Evolutionary conservation across 768 basidiomycete genomes (phyloP).

Genomic region (Coprinopsis strossmayeri): DNA sequence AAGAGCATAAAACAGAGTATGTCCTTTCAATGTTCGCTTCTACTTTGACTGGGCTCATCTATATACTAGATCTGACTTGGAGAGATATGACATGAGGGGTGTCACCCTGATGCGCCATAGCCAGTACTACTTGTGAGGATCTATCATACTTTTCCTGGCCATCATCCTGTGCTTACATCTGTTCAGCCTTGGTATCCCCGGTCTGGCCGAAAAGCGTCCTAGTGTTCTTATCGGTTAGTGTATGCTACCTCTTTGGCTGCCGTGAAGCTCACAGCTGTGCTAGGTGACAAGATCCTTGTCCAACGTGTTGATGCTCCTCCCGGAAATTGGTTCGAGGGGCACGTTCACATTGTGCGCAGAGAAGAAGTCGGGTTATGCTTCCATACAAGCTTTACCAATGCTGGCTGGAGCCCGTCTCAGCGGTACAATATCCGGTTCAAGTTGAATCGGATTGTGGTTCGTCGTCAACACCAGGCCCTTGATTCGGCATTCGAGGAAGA

Average conservation of each 20-base stretch:
- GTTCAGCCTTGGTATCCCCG: conserved; percentile 26
- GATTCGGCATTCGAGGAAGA: conserved; percentile 36
- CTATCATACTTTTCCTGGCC: neutral
- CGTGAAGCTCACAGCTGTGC: neutral
- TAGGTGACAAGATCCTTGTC: conserved; percentile 52
- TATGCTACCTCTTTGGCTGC: neutral
- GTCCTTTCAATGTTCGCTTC: too few relatives aligned
- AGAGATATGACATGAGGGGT: conserved; percentile 28
- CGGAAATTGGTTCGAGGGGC: conserved; percentile 53
- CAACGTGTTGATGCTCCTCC: conserved; percentile 27
- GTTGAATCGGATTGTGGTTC: conserved; percentile 48
- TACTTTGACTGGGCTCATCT: conserved; percentile 1
- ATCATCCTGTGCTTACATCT: neutral
- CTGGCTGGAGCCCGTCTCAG: conserved; percentile 24
- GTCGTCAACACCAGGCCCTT: conserved; percentile 56
- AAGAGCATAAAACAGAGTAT: conserved; percentile 41
- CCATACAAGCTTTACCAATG: conserved; percentile 37
- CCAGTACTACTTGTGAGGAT: conserved; percentile 36
- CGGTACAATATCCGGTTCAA: conserved; percentile 49
- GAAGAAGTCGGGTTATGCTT: conserved; percentile 48
- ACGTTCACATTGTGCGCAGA: conserved; percentile 45
- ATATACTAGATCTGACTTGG: conserved; percentile 31
- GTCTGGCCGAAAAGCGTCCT: conserved; percentile 52
- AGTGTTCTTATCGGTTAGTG: conserved; percentile 48
- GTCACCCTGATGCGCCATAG: conserved; percentile 24